Evolutionary conservation across 1,284 basidiomycete species (phyloP), one percentile per base, ranked within the genome.

Genomic region (Trametes polyzona): DNA sequence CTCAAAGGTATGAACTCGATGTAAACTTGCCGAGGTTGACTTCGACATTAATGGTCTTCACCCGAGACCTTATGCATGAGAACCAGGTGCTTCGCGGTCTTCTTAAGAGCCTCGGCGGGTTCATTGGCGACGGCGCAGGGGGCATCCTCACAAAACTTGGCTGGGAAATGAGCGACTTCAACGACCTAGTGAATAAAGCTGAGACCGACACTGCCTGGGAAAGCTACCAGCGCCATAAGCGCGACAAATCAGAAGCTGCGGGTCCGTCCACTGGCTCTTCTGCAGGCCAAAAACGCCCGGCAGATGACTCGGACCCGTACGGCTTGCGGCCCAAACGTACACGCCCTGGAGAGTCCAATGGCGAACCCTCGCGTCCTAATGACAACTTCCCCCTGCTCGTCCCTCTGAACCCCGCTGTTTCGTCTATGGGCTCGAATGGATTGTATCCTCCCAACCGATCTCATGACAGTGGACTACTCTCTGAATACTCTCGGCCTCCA

Each of bases 131-230:
- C 49, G 94, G 93, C 57, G 78, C 85, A 43, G 90, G 84, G 50
- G 84, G 93, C 46, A 71, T 94, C 65, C 70, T 95, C 59, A 81
- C 89, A 23, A 88, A 91, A 64, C 80, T 95, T 5, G 92, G 93
- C 11, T 92, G 86, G 87, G 80, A 89, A 52, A 65, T 84, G 61
- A 76, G 82, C 49, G 89, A 92, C 66, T 93, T 95, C 68, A 87
- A 91, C 63, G 84, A 84, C 44, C 90, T 88, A 63, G 77, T 94
- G 59, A 92, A 90, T 73, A 86, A 87, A 65, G 85, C 90, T 2
- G 93, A 96, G 73, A 94, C 93, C 0, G 93, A 96, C 70, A 94
- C 93, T 0, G 93, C 93, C 26, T 93, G 89, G 80, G 93, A 95
- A 69, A 89, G 92, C 44, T 95, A 90, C 67, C 85, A 93, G 60